phyloP scores from a whole-genome alignment of 768 basidiomycete genomes.

The Boletus sp. region DNA sequence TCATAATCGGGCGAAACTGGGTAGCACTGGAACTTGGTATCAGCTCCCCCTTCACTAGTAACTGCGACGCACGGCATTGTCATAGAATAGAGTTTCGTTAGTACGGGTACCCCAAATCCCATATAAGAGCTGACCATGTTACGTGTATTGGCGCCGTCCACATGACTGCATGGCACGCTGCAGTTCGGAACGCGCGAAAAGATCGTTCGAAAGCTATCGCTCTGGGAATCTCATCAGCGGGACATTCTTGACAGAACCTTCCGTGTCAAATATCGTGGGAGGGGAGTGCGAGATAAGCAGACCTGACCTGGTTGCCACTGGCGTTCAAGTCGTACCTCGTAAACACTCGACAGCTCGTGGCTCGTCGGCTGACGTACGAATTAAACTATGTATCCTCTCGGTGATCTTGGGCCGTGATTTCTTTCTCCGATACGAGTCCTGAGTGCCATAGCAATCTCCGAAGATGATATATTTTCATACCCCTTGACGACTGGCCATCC shows the following conservation, averaged over 20 bases:
- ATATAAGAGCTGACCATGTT: not conserved
- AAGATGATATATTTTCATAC: not conserved
- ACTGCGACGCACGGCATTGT: not conserved
- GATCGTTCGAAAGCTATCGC: no score
- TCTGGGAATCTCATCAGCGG: not conserved
- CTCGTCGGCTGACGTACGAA: not conserved
- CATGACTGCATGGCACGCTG: not conserved
- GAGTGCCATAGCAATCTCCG: not conserved
- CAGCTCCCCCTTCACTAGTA: not conserved
- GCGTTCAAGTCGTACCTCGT: not conserved
- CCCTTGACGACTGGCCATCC: conserved; percentile 1
- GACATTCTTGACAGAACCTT: not conserved
- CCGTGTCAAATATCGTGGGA: not conserved
- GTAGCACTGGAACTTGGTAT: not conserved
- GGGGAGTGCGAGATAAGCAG: not conserved
- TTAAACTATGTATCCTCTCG: no score
- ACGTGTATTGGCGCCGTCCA: not conserved
- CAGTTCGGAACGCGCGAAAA: no score
- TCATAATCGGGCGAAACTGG: not conserved
- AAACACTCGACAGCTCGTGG: not conserved
- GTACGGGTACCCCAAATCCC: not conserved
- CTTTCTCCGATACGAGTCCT: not conserved
- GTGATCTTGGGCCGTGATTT: not conserved
- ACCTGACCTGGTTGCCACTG: no score
- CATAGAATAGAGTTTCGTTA: not conserved